A percentile compares a stretch with the other conserved stretches of the same genome.
Evolutionary conservation across 257 asterid genomes (phyloP).

Genomic region (Penstemon eatonii): DNA sequence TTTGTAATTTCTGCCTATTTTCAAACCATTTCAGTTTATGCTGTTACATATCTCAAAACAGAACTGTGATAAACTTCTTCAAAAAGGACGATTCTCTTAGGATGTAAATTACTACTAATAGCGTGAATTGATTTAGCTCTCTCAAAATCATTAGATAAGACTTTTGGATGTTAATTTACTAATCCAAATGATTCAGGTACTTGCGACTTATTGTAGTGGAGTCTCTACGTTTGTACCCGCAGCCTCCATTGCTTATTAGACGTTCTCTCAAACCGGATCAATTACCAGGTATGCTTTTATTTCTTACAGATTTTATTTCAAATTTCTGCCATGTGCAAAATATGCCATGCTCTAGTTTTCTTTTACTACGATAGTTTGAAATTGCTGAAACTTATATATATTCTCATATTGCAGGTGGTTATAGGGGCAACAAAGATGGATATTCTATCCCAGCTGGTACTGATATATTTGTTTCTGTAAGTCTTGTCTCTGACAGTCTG

Average conservation of each 20-base stretch:
- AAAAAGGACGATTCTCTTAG: background rate
- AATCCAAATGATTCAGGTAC: constrained; percentile 51
- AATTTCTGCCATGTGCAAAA: background rate
- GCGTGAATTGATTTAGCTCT: background rate
- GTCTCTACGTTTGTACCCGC: constrained; percentile 85
- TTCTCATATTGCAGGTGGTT: constrained; percentile 66
- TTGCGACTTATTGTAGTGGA: constrained; percentile 87
- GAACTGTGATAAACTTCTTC: background rate
- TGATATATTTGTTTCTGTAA: constrained; percentile 80
- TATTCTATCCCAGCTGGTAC: constrained; percentile 84
- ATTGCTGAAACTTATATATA: constrained; percentile 15
- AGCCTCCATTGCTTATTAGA: constrained; percentile 96
- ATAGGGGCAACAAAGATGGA: constrained; percentile 67
- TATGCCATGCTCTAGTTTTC: background rate
- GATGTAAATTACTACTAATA: background rate
- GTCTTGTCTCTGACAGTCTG: constrained; percentile 19
- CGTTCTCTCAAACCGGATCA: constrained; percentile 78
- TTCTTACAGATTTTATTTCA: background rate
- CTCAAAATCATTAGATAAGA: background rate
- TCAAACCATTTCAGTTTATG: no score
- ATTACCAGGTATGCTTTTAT: constrained; percentile 63
- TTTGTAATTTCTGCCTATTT: no score
- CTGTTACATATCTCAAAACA: background rate
- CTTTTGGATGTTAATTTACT: constrained; percentile 1
- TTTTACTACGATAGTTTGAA: background rate